Conservation (phyloP, 805 yeast genomes). For the Phaffomyces thermotolerans region DNA sequence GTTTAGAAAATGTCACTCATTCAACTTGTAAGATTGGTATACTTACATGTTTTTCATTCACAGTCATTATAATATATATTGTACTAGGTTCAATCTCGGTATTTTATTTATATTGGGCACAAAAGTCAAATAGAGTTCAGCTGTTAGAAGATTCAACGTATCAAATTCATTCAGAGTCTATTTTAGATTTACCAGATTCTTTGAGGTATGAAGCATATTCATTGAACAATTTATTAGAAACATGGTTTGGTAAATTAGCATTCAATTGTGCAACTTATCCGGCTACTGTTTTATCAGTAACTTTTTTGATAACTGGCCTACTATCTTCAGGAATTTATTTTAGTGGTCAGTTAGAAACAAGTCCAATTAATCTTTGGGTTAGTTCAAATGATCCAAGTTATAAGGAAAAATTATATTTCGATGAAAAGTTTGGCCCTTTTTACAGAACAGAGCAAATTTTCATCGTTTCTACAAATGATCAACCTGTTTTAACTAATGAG, state of each 20-base stretch:
- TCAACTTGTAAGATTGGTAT: constrained; percentile 48
- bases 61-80: constrained; percentile 46
- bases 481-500: constrained; percentile 65
- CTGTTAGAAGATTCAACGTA: constrained; percentile 38
- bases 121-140: constrained; percentile 22
- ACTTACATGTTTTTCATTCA: constrained; percentile 68
- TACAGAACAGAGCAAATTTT: constrained; percentile 83
- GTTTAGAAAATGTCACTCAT: constrained; percentile 39
- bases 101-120: constrained; percentile 18
- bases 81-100: constrained; percentile 21
- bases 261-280: constrained; percentile 58
- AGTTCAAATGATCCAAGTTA: constrained; percentile 67
- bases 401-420: constrained; percentile 61
- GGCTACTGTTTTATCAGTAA: constrained; percentile 36
- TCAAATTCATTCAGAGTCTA: constrained; percentile 17
- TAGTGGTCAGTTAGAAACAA: constrained; percentile 56
- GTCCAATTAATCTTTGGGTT: constrained; percentile 89
- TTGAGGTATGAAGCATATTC: constrained; percentile 33
- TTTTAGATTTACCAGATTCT: constrained; percentile 5
- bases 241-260: constrained; percentile 44
- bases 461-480: constrained; percentile 53
- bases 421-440: constrained; percentile 83
- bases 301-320: constrained; percentile 34
- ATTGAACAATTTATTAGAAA: constrained; percentile 42
- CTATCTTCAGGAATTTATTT: constrained; percentile 45